These are phyloP conservation scores for Rhodotorula sphaerocarpa DNA, from an alignment of 768 basidiomycete species.

Conservation along the genomic window DNA sequence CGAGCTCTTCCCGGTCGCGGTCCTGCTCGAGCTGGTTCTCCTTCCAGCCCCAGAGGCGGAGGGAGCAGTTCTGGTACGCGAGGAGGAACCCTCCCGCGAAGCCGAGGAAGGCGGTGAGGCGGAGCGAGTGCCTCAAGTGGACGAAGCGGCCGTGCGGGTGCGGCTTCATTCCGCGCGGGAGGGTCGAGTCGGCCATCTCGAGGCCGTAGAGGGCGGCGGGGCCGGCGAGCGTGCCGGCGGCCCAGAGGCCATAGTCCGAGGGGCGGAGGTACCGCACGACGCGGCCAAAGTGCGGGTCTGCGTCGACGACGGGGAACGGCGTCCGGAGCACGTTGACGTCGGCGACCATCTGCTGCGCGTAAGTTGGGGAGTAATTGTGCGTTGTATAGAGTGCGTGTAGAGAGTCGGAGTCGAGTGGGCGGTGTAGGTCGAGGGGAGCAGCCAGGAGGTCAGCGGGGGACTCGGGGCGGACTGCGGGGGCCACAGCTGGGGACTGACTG, in stretches of 20 bases:
- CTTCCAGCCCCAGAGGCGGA: slow-evolving; percentile 91
- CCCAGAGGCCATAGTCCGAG: slow-evolving; percentile 81
- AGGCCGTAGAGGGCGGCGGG: slow-evolving; percentile 71
- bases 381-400: background rate
- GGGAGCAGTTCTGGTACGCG: slow-evolving; percentile 80
- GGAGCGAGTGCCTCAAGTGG: slow-evolving; percentile 42
- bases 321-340: slow-evolving; percentile 43
- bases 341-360: background rate
- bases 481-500: too few species aligned
- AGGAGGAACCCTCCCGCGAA: slow-evolving; percentile 84
- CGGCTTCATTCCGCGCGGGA: too few species aligned
- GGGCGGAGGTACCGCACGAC: slow-evolving; percentile 82
- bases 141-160: slow-evolving; percentile 47
- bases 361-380: background rate
- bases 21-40: slow-evolving; percentile 74
- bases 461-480: too few species aligned
- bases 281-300: slow-evolving; percentile 77
- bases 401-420: background rate
- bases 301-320: slow-evolving; percentile 83
- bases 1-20: slow-evolving; percentile 68
- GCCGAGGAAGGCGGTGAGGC: slow-evolving; percentile 59
- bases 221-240: slow-evolving; percentile 66
- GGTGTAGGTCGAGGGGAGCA: background rate
- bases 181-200: slow-evolving; percentile 48
- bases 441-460: too few species aligned